These are phyloP conservation scores for Komagataea norvegica DNA, from an alignment of 1,139 yeast genomes.

Conservation along the genomic window DNA sequence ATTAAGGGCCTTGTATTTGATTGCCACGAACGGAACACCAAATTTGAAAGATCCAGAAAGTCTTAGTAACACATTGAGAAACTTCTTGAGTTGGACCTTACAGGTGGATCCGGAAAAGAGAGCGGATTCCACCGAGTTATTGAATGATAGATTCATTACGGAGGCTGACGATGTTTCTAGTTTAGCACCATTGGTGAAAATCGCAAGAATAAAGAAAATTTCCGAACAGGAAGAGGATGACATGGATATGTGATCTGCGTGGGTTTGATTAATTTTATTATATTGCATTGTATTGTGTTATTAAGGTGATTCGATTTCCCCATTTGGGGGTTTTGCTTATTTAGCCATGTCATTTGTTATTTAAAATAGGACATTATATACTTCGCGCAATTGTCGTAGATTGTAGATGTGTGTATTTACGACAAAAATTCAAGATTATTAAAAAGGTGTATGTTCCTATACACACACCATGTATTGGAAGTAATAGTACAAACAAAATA, in stretches of 20 bases:
- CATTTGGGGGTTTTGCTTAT: neutral
- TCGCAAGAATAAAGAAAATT: conserved; percentile 77
- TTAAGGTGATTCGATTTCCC: neutral
- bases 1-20: conserved; percentile 77
- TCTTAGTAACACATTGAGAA: conserved; percentile 58
- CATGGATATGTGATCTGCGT: neutral
- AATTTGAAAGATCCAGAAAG: conserved; percentile 84
- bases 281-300: neutral
- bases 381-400: neutral
- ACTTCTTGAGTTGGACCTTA: conserved; percentile 73
- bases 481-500: no score
- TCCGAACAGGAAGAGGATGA: conserved; percentile 43
- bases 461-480: no score
- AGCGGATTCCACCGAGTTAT: conserved; percentile 72
- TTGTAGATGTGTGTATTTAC: no score
- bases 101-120: conserved; percentile 83
- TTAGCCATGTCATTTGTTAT: neutral
- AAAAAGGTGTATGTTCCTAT: no score
- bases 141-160: conserved; percentile 63
- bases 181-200: conserved; percentile 84
- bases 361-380: neutral
- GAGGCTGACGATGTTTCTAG: conserved; percentile 65
- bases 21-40: conserved; percentile 96
- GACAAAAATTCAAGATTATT: no score
- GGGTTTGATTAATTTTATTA: neutral